A percentile compares a stretch with the other conserved stretches of the same genome.
phyloP scores from a whole-genome alignment of 225 moss, liverwort and hornwort genomes.

The Marchantia polymorpha region DNA sequence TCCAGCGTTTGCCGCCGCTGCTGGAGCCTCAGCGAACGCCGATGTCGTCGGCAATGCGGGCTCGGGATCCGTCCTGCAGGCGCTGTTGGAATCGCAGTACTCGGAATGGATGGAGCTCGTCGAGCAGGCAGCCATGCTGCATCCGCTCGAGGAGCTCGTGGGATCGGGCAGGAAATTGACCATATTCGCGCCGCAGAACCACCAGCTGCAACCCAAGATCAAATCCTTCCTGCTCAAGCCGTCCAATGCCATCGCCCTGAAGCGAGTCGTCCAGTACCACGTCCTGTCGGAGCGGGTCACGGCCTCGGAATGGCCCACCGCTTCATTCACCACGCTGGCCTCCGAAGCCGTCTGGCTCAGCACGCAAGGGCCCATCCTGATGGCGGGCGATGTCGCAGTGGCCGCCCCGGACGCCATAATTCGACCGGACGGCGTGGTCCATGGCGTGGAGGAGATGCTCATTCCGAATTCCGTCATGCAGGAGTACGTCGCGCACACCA shows the following conservation, averaged over 20 bases:
- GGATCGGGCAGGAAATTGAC: conserved; percentile 51
- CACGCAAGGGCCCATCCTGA: conserved; percentile 42
- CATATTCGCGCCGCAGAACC: conserved; percentile 76
- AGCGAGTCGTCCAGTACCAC: conserved; percentile 63
- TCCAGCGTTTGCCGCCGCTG: neutral
- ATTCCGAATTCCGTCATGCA: conserved; percentile 47
- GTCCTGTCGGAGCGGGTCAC: conserved; percentile 53
- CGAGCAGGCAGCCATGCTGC: conserved; percentile 80
- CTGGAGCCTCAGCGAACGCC: neutral
- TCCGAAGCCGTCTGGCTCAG: conserved; percentile 43
- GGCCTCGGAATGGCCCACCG: conserved; percentile 49
- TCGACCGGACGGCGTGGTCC: conserved; percentile 74
- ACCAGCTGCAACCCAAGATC: conserved; percentile 49
- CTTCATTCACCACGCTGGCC: conserved; percentile 45
- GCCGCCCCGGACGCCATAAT: conserved; percentile 77
- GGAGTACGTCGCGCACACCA: conserved; percentile 53
- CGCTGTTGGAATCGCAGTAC: conserved; percentile 83
- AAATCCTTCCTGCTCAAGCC: conserved; percentile 66
- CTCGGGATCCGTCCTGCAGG: conserved; percentile 65
- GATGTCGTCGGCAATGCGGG: conserved; percentile 26
- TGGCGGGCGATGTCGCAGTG: conserved; percentile 51
- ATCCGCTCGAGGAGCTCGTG: conserved; percentile 73
- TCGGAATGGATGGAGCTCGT: conserved; percentile 77
- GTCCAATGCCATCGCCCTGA: conserved; percentile 53
- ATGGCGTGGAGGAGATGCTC: conserved; percentile 71